These are phyloP conservation scores for Metschnikowia gruessii DNA, from an alignment of 805 yeast species.

Conservation along the genomic window DNA sequence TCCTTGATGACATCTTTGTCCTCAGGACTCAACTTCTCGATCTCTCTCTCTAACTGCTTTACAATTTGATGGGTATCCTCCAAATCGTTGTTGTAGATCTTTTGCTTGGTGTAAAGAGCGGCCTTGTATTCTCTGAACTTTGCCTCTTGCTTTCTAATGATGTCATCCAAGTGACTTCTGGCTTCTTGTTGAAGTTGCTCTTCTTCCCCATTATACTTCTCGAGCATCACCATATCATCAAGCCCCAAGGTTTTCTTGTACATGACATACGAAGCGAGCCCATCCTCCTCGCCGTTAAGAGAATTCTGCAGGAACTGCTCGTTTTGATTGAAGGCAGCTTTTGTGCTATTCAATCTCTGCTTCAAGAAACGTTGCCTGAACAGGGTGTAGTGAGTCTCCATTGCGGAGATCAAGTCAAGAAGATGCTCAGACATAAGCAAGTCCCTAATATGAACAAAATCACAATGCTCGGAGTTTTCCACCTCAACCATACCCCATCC, in stretches of 20 bases:
- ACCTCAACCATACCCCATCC: slow-evolving; percentile 87
- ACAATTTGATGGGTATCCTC: slow-evolving; percentile 40
- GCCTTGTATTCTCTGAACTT: slow-evolving; percentile 62
- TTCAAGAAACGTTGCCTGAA: slow-evolving; percentile 60
- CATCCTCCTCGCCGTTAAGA: slow-evolving; percentile 18
- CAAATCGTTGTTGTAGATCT: slow-evolving; percentile 53
- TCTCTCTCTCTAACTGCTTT: slow-evolving; percentile 32
- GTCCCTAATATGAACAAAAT: slow-evolving; percentile 62
- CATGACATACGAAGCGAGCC: slow-evolving; percentile 17
- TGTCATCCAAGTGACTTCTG: slow-evolving; percentile 23
- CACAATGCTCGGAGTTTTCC: slow-evolving; percentile 75
- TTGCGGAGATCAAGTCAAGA: slow-evolving; percentile 73
- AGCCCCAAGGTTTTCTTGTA: slow-evolving; percentile 17
- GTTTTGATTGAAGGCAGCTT: slow-evolving; percentile 6
- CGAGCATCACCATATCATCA: slow-evolving; percentile 16
- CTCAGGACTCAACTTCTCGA: slow-evolving; percentile 16
- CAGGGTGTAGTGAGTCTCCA: slow-evolving; percentile 73
- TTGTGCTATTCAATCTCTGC: slow-evolving; percentile 33
- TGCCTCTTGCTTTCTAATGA: slow-evolving; percentile 48
- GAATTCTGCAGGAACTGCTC: slow-evolving; percentile 7
- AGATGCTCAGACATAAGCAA: slow-evolving; percentile 66
- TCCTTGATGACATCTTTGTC: slow-evolving; percentile 16
- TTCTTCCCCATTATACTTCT: slow-evolving; percentile 22
- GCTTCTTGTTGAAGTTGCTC: slow-evolving; percentile 27
- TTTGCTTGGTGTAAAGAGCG: slow-evolving; percentile 53